Base-by-base conservation (phyloP, 2,329 filamentous ascomycete genomes). In the Mollisia scopiformis region DNA sequence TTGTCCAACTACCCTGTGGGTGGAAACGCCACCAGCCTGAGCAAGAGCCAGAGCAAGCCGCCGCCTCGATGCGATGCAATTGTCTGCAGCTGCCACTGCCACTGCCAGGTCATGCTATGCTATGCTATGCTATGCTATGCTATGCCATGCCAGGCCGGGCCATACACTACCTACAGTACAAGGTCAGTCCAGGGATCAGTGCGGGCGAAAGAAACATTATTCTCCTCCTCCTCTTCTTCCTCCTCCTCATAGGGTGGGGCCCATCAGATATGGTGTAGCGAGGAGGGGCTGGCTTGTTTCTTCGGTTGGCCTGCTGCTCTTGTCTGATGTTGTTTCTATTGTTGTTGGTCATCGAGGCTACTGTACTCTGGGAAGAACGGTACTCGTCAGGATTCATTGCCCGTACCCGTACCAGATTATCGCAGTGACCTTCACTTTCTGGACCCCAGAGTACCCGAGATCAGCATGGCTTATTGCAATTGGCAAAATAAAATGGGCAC, bases 11-110 rank as follows among this genome's bases (percentile, higher is more conserved):
- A 33, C 39, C 27, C 37, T 2, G 30, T 3, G 54, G 19, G 21
- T 47, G 37, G 13, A 59, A 23, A 23, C 39, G 47, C 23, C 41
- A 33, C 49, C 23, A 28, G 30, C 46, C 53, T 54, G 35, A 60
- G 43, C 27, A 46, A 30, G n/a, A n/a, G n/a, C n/a, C n/a, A n/a
- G n/a, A n/a, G n/a, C n/a, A n/a, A n/a, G n/a, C n/a, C n/a, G n/a
- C n/a, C n/a, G 37, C 47, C 31, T 35, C 31, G 52, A 31, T 23
- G 52, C 55, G 51, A 62, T 23, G 52, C 55, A 46, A 62, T 62
- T 50, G 25, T 55, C 41, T 62, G 59, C 59, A 62, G 50, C 50
- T 49, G 54, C 58, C 35, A 54, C 19, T 52, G 41, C 23, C 16
- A 57, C 31, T n/a, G n/a, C n/a, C n/a, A n/a, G n/a, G n/a, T n/a